Base-by-base conservation (phyloP, 2,329 filamentous ascomycete species). In the Triangularia setosa region DNA sequence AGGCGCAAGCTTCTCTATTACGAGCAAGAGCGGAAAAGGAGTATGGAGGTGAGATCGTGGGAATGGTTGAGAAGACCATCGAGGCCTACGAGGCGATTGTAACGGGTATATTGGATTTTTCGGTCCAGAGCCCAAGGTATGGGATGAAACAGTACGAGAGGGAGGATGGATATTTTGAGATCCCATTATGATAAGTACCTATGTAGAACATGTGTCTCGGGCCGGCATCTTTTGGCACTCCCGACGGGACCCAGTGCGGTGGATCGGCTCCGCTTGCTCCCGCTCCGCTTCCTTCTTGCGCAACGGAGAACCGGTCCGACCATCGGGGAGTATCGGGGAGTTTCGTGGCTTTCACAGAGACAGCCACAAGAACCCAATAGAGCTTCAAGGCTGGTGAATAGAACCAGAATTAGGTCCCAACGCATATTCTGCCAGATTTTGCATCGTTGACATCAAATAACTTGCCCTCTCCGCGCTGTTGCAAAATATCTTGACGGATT, bases 41-140 rank as follows among this genome's bases (percentile, higher is more conserved):
- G 35, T 18, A 40, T 21, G n/a, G 30, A 9, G 9, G 57, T 18
- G 5, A 52, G 40, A 9, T 35, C 2, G 35, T 33, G n/a, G 57
- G 21, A 1, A 54, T 64, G 9, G 4, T 66, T 1, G 23, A 33
- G 12, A 33, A n/a, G 48, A 35, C 68, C 4, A 55, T 65, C 33
- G 58, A 54, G 33, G 62, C 61, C 0, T 68, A 68, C 21, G 66
- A 68, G n/a, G 55, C 64, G 1, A 56, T 69, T 28, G 61, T 62
- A 5, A 68, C 68, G 14, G 60, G 54, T 1, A 60, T 60, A 3
- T 59, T 70, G 21, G 48, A 64, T 44, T 70, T 69, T 53, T 69
- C 67, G 11, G 53, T 67, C 16, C n/a, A 65, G 4, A 69, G 66
- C 35, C 67, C 66, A 0, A 65, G 69, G 16, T 70, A 70, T 28